Evolutionary conservation across 768 basidiomycete genomes (phyloP).

Genomic region (Podaxis pistillaris): DNA sequence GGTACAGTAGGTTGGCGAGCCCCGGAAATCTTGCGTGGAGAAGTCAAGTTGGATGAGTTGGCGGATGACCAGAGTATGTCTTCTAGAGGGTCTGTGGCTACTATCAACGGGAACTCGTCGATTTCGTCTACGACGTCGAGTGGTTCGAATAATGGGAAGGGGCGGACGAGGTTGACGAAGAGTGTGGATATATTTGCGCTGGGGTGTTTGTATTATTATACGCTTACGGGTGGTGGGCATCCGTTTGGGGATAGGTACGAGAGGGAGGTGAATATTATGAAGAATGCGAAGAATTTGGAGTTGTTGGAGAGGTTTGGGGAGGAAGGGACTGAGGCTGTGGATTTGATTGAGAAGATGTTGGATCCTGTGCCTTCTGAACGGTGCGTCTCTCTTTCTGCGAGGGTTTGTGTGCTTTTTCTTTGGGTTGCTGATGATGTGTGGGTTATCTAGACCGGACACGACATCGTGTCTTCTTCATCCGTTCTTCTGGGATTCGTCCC

Average conservation of each 20-base stretch:
- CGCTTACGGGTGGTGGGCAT: slow-evolving; percentile 85
- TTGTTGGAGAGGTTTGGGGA: slow-evolving; percentile 82
- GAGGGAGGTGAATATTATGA: slow-evolving; percentile 91
- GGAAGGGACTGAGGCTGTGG: slow-evolving; percentile 87
- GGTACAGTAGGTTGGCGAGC: slow-evolving; percentile 98
- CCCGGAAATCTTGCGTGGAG: slow-evolving; percentile 91
- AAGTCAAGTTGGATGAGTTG: slow-evolving; percentile 87
- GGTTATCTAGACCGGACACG: slow-evolving; percentile 74
- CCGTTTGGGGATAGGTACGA: slow-evolving; percentile 94
- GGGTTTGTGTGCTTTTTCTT: not conserved
- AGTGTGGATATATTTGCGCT: slow-evolving; percentile 96
- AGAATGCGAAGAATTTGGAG: slow-evolving; percentile 69
- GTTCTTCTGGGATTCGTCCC: slow-evolving; percentile 92
- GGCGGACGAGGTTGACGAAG: slow-evolving; percentile 79
- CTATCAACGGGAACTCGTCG: slow-evolving; percentile 35
- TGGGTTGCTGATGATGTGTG: not conserved
- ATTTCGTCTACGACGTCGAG: slow-evolving; percentile 20
- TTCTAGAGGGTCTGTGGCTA: slow-evolving; percentile 63
- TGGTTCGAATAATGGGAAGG: slow-evolving; percentile 31
- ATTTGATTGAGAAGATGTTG: slow-evolving; percentile 80
- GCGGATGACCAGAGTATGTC: slow-evolving; percentile 64
- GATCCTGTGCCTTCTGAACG: slow-evolving; percentile 70
- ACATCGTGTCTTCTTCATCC: slow-evolving; percentile 87
- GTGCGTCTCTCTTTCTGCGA: slow-evolving; percentile 39
- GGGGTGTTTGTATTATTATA: slow-evolving; percentile 94